Conservation (phyloP, 306 rosid species). For the Gillenia trifoliata region DNA sequence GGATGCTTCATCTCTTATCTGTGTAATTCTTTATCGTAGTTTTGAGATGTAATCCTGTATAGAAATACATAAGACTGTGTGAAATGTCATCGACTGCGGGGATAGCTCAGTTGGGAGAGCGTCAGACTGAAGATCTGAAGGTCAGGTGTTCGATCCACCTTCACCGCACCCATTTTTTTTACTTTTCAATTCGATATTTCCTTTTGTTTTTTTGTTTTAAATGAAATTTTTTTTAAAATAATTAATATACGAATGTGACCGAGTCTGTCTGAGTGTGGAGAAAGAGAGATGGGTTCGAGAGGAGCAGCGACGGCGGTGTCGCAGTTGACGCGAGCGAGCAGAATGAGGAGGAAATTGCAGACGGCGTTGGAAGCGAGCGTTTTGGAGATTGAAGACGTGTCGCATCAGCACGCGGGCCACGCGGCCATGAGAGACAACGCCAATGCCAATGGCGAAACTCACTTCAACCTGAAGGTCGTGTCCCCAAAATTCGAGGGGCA, state of each 20-base stretch:
- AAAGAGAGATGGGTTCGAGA: slow-evolving; percentile 42
- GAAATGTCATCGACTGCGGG: neutral
- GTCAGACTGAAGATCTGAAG: slow-evolving; percentile 24
- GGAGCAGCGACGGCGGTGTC: slow-evolving; percentile 38
- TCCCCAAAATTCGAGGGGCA: slow-evolving; percentile 68
- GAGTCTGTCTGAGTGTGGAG: neutral
- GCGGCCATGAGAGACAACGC: slow-evolving; percentile 37
- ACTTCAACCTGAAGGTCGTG: slow-evolving; percentile 70
- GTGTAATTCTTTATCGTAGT: no score
- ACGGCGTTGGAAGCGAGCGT: slow-evolving; percentile 59
- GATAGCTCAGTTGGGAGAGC: slow-evolving; percentile 28
- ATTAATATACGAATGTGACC: neutral
- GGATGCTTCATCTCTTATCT: no score
- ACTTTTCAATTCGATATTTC: neutral
- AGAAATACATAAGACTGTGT: no score
- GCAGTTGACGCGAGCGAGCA: slow-evolving; percentile 50
- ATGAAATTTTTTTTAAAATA: no score
- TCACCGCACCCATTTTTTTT: neutral
- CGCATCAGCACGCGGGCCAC: slow-evolving; percentile 83
- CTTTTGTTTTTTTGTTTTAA: no score
- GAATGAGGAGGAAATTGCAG: slow-evolving; percentile 64
- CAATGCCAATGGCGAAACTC: slow-evolving; percentile 43
- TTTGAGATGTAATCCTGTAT: no score
- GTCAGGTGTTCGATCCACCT: slow-evolving; percentile 10
- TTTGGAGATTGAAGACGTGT: slow-evolving; percentile 79